Evolutionary conservation across 257 asterid genomes (phyloP), one percentile per base, ranked within the genome.

Genomic region (Cordia subcordata): DNA sequence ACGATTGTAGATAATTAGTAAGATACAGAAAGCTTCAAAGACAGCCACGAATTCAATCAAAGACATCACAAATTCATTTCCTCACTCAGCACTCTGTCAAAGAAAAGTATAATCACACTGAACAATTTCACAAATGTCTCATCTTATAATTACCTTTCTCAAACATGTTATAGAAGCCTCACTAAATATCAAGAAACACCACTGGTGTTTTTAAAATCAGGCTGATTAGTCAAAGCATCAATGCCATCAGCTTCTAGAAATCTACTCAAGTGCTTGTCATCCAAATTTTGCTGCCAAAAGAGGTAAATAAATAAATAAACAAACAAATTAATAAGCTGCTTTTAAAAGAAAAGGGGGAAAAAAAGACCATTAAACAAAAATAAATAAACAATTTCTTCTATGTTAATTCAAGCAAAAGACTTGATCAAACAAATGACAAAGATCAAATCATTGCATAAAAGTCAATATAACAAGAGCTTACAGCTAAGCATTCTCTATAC

Each of bases 401-500:
- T 0, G 17, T 8, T 17, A 42, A 42, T 42, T 14, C 47, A 42
- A 42, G 47, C 15, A 50, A 44, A 53, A n/a, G 18, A 3, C 18
- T 21, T 3, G 39, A 60, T 9, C 57, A 18, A 16, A 66, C 17
- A 66, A 42, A 11, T 1, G 14, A 65, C 20, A 20, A 65, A 15
- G 20, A 39, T 39, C 44, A 39, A 39, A 45, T 21, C 39, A 8
- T 55, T 4, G 16, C 51, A n/a, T 40, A 62, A 60, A 15, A n/a
- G 35, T 51, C 38, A 33, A 57, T 45, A 21, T 20, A 58, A 27
- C 15, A 53, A 69, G 55, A 74, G 63, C 70, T 58, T 73, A 88
- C 98, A 60, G 95, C 86, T 62, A 92, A 75, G 72, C 98, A 88
- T 11, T 78, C 80, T 67, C 85, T 84, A 79, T 88, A 92, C 55